Base-by-base conservation (phyloP, 371 early-diverging fungal species). In the Mucor plumbeus region DNA sequence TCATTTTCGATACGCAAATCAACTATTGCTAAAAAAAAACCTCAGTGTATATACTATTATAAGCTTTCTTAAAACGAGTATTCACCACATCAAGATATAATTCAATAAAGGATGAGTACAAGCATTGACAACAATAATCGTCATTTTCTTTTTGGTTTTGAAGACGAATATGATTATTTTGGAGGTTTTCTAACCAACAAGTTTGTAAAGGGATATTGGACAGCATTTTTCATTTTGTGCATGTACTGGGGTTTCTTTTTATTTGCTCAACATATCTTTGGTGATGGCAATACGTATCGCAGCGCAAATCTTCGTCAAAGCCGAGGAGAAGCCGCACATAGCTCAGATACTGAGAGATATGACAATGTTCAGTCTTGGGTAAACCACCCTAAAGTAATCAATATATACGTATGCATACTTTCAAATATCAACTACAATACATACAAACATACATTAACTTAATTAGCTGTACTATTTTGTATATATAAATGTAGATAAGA, bases 251-350 rank as follows among this genome's bases (percentile, higher is more conserved):
- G 70, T 5, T 44, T 61, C 21, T 55, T 56, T 15, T 65, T 65
- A 65, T 65, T 70, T 33, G 31, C 60, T 56, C 60, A 66, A 44
- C 62, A 70, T 50, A 47, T 55, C 10, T 70, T 70, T 60, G 70
- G 70, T 13, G 61, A 53, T 41, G 65, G 59, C n/a, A 59, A 65
- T 14, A 61, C 36, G 61, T 61, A 48, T 48, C 48, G 48, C 4
- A 48, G 10, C 48, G 48, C 48, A 48, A 48, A 9, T 48, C 48
- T 48, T 48, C 48, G 26, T 19, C 48, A 48, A 48, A 53, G 39
- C 65, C 60, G 60, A 41, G 34, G 60, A 17, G 44, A 33, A 43
- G 54, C 65, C 65, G 61, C 35, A 33, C 53, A 57, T n/a, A 59
- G 53, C 4, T 13, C 43, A 8, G 59, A 65, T 40, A 13, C 17